Evolutionary conservation across 139 green algal species (phyloP).

Genomic region (Tetradesmus obliquus): DNA sequence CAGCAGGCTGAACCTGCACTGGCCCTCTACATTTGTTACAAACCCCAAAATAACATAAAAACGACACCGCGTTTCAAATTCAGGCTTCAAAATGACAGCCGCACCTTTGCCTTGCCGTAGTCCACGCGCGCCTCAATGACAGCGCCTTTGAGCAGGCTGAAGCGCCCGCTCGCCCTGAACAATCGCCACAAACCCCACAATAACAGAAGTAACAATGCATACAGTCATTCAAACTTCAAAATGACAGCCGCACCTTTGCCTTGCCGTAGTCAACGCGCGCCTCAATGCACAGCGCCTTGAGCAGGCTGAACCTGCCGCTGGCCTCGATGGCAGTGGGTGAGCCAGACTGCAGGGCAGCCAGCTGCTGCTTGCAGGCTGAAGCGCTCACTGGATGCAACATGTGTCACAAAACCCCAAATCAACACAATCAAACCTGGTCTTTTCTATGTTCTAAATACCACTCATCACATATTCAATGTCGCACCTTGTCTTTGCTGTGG

Average conservation of each 20-base stretch:
- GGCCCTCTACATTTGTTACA: not conserved
- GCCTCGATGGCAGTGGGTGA: constrained; percentile 26
- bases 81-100: not conserved
- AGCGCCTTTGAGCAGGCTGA: constrained; percentile 37
- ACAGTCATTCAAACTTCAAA: not conserved
- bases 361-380: not conserved
- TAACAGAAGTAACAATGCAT: too few species aligned
- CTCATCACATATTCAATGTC: not conserved
- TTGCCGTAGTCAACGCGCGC: not conserved
- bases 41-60: too few species aligned
- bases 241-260: not conserved
- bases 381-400: too few species aligned
- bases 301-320: not conserved
- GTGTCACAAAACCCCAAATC: too few species aligned
- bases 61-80: too few species aligned
- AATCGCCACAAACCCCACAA: too few species aligned
- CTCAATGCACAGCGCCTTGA: constrained; percentile 2
- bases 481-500: constrained; percentile 25
- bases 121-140: constrained; percentile 24
- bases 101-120: constrained; percentile 24
- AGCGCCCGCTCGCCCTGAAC: not conserved
- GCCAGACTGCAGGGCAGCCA: not conserved
- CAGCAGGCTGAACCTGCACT: not conserved
- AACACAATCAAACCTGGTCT: too few species aligned
- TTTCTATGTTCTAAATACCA: too few species aligned